Base-by-base conservation (phyloP, 176 grass and related monocot species). In the Oryza australiensis region DNA sequence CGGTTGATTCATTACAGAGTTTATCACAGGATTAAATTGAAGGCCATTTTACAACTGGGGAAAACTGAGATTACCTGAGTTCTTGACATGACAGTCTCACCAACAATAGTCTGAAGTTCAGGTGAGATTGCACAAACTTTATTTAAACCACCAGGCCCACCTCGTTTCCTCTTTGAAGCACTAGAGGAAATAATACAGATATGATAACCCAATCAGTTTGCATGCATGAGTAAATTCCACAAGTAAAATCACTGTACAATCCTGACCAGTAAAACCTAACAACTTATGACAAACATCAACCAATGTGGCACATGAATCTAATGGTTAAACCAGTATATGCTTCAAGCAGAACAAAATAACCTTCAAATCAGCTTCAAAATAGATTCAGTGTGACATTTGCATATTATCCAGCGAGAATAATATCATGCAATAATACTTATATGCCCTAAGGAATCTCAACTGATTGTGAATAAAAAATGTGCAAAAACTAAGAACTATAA, bases 101-200 rank as follows among this genome's bases (percentile, higher is more conserved):
- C 96, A 74, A 99, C 93, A 91, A 99, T 90, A 57, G 80, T 88
- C 79, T 99, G 96, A 38, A 99, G 93, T 87, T 99, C 88, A 74
- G 96, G 96, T 78, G 96, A 99, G 91, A 99, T 83, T 66, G 93
- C 96, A 67, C 96, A 99, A 33, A 99, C 76, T 91, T 99, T 99
- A 68, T 95, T 99, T 66, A 99, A 78, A 66, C 96, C 96, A 64
- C 96, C 96, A 82, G 96, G 87, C 9, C 96, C 96, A 74, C 93
- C 91, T 90, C 91, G 91, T 77, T 94, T 99, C 70, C 93, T 40
- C 84, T 99, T 99, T 43, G 81, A 66, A 55, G 62, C 85, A 80
- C 89, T 73, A 68, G 66, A 72, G 81, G 34, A 76, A 55, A 72
- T 81, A 71, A 84, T 48, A 32, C 33, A 76, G 4, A 80, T 40